Evolutionary conservation across 2,329 filamentous ascomycete species (phyloP).

Genomic region (Penicillium sp.): DNA sequence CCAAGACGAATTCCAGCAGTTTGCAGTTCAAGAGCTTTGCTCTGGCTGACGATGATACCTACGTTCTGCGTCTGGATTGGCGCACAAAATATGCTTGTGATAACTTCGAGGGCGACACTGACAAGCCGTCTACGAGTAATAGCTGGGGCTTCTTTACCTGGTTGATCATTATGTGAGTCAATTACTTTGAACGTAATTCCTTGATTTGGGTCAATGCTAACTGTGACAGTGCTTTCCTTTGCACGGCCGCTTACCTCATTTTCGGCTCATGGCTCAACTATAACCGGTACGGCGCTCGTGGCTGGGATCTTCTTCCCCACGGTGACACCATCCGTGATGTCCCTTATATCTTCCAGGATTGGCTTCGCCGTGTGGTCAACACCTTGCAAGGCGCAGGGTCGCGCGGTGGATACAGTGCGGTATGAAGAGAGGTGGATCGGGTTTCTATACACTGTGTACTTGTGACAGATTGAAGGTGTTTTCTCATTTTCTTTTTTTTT

Average conservation of each 20-base stretch:
- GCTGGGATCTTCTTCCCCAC: slow-evolving; percentile 93
- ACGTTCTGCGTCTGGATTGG: slow-evolving; percentile 78
- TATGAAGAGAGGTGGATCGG: slow-evolving; percentile 55
- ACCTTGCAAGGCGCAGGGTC: slow-evolving; percentile 81
- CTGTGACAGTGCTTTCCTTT: slow-evolving; percentile 73
- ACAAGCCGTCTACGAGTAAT: slow-evolving; percentile 36
- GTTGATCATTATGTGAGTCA: slow-evolving; percentile 84
- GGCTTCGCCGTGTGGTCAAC: slow-evolving; percentile 74
- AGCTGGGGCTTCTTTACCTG: slow-evolving; percentile 98
- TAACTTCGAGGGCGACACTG: slow-evolving; percentile 50
- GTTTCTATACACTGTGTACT: slow-evolving; percentile 4
- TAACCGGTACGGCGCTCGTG: slow-evolving; percentile 90
- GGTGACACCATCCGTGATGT: slow-evolving; percentile 89
- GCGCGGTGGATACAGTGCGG: slow-evolving; percentile 91
- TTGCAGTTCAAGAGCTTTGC: slow-evolving; percentile 76
- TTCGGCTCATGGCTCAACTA: slow-evolving; percentile 99
- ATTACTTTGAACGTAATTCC: not conserved
- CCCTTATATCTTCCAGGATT: slow-evolving; percentile 90
- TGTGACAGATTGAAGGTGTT: slow-evolving; percentile 1
- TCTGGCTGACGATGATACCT: slow-evolving; percentile 57
- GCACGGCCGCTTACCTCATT: slow-evolving; percentile 85
- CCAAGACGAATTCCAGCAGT: slow-evolving; percentile 50
- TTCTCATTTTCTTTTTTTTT: not conserved
- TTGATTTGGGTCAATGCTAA: not conserved
- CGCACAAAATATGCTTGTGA: slow-evolving; percentile 85